Conservation (phyloP, 164 flowering plant genomes). For the Warburgia ugandensis region DNA sequence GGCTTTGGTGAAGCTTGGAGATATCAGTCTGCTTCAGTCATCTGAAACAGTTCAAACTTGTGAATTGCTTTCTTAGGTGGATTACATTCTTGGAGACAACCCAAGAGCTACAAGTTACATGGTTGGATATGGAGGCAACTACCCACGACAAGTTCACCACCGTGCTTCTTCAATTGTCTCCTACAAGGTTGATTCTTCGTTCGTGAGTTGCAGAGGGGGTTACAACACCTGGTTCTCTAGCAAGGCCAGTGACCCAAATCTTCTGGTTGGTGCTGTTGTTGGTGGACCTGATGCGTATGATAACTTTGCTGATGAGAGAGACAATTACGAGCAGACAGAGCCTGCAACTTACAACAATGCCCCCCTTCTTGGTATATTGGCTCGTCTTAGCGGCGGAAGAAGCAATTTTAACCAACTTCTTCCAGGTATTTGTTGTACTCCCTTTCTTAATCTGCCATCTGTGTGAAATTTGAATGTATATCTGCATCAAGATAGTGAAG, state of each 20-base stretch:
- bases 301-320: slow-evolving; percentile 76
- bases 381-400: slow-evolving; percentile 51
- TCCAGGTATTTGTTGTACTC: slow-evolving; percentile 45
- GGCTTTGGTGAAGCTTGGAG: not conserved
- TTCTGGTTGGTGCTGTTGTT: slow-evolving; percentile 74
- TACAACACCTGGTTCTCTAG: slow-evolving; percentile 76
- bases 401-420: slow-evolving; percentile 58
- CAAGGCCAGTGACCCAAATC: slow-evolving; percentile 72
- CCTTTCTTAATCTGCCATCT: too few species aligned
- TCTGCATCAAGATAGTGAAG: too few species aligned
- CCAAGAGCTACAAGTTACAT: slow-evolving; percentile 91
- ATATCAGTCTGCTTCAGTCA: not conserved
- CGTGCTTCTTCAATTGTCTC: slow-evolving; percentile 81
- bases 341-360: slow-evolving; percentile 97
- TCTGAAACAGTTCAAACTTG: not conserved
- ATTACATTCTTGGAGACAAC: slow-evolving; percentile 92
- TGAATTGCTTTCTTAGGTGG: slow-evolving; percentile 51
- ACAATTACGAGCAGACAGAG: slow-evolving; percentile 85
- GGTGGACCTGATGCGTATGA: slow-evolving; percentile 95
- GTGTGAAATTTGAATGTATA: too few species aligned
- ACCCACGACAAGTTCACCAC: slow-evolving; percentile 75
- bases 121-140: slow-evolving; percentile 90
- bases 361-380: slow-evolving; percentile 70
- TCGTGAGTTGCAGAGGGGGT: slow-evolving; percentile 78
- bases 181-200: slow-evolving; percentile 42